Base-by-base conservation (phyloP, 768 basidiomycete genomes). In the Galerina sulciceps region DNA sequence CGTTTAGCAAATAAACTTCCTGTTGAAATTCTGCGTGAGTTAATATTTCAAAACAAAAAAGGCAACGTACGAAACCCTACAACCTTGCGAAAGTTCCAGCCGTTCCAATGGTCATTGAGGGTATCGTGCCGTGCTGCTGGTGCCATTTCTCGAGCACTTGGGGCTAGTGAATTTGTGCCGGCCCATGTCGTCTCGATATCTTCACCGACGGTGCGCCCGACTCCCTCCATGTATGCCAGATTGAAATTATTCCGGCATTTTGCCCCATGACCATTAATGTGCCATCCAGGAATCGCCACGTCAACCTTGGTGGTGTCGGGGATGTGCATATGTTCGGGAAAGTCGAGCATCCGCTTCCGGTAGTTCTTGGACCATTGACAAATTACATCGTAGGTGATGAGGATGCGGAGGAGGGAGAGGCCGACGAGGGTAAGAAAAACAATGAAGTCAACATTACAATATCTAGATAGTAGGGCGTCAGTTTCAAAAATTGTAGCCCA, bases 111-210 rank as follows among this genome's bases (percentile, higher is more conserved):
- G 15, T 80, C 74, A 50, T 81, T 73, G 8, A 81, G 42, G 0
- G 73, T 70, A 11, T 79, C 76, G 10, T 66, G 61, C 0, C 72
- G 61, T 1, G 68, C 60, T 0, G 72, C 75, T 0, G 73, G 70
- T 0, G 69, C 75, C 76, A 78, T 80, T 42, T 77, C 76, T 2
- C 67, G 59, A 1, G 72, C 73, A 59, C 74, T 76, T 0, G 67
- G 54, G 0, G 71, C 73, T 0, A 69, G 60, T 0, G 66, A 57
- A 55, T 79, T 78, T 9, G 71, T 63, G 6, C 62, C 62, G 0
- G 76, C 55, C 81, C 81, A 82, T 0, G 55, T 63, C 0, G 62
- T 61, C 43, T 83, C 81, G 0, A 76, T 65, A 0, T 66, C 75
- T 47, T 81, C 75, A 0, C 78, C 68, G 43, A 53, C 58, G 11